Percentiles rank a stretch among this genome's conserved stretches.
Conservation (phyloP, 2,329 filamentous ascomycete species). For the Zasmidium cellare region DNA sequence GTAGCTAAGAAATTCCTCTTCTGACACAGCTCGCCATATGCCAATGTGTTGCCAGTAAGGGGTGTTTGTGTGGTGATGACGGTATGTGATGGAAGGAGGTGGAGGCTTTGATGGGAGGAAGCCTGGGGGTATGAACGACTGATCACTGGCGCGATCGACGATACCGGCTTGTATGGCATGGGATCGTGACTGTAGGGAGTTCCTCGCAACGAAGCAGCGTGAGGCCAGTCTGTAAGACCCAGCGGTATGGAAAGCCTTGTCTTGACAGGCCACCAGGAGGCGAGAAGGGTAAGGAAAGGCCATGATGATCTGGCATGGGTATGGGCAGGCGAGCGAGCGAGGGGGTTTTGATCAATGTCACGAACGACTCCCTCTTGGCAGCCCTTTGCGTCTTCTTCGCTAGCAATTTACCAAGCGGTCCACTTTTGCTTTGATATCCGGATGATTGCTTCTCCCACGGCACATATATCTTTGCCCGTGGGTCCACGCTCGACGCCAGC, state of each 20-base stretch:
- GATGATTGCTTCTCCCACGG: background rate
- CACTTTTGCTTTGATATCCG: background rate
- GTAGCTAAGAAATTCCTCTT: slow-evolving; percentile 54
- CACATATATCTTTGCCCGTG: background rate
- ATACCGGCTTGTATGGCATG: background rate
- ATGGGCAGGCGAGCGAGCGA: background rate
- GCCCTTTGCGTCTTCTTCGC: background rate
- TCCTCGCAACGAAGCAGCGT: background rate
- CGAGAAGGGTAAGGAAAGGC: background rate
- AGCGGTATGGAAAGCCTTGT: background rate
- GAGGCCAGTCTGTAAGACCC: background rate
- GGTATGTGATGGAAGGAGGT: background rate
- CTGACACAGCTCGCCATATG: slow-evolving; percentile 50
- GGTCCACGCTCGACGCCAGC: background rate
- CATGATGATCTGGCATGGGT: background rate
- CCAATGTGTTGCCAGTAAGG: slow-evolving; percentile 23
- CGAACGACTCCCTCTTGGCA: background rate
- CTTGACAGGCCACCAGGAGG: background rate
- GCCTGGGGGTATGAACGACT: background rate
- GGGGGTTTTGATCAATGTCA: background rate
- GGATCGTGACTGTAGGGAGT: background rate
- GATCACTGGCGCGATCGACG: background rate
- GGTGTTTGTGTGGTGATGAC: background rate
- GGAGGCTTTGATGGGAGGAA: background rate
- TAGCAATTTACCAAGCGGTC: background rate